Conservation (phyloP, 345 rosid genomes). For the Eutrema heterophyllum region DNA sequence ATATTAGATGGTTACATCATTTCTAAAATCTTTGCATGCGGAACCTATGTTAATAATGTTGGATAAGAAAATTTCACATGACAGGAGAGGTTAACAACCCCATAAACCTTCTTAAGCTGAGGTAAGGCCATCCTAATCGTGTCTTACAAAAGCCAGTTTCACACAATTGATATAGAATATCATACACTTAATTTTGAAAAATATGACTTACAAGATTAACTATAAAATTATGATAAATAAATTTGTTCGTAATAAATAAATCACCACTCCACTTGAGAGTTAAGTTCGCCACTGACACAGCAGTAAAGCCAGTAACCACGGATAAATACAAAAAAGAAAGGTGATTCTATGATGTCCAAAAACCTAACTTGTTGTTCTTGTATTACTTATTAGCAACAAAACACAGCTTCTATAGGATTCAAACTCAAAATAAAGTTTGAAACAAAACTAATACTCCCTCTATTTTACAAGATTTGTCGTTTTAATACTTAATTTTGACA, state of each 20-base stretch:
- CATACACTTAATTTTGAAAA: no score
- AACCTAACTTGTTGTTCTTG: background rate
- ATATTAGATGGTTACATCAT: background rate
- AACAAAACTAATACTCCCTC: no score
- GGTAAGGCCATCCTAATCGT: background rate
- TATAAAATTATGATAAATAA: background rate
- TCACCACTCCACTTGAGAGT: background rate
- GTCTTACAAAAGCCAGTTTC: background rate
- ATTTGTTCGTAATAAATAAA: background rate
- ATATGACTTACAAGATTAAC: background rate
- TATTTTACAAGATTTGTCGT: no score
- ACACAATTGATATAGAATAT: background rate
- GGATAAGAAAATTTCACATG: no score
- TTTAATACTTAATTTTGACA: no score
- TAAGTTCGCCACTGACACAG: background rate
- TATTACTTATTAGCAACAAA: no score
- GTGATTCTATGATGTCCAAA: background rate
- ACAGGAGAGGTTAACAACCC: no score
- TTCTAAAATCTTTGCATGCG: background rate
- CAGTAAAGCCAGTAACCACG: background rate
- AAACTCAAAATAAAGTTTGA: no score
- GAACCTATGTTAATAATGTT: background rate
- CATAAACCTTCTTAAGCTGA: background rate
- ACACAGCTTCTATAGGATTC: no score
- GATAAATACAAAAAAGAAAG: background rate